These are phyloP conservation scores for Craterostigma plantagineum DNA, from an alignment of 257 asterid species.

Conservation along the genomic window DNA sequence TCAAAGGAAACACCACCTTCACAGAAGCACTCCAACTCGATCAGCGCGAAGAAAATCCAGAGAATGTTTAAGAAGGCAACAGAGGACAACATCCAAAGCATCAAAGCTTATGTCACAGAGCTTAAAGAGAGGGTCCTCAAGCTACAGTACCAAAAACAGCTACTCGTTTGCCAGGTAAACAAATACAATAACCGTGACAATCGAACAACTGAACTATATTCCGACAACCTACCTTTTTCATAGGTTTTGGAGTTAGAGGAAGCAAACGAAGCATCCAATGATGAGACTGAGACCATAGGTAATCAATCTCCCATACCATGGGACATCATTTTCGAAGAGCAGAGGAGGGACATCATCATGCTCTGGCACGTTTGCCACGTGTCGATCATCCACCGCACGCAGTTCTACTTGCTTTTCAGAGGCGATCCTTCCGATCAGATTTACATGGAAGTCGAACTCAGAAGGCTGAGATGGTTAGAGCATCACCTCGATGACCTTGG, in stretches of 20 bases:
- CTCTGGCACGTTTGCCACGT: constrained; percentile 95
- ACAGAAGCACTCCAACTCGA: constrained; percentile 42
- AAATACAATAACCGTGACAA: constrained; percentile 4
- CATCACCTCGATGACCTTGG: constrained; percentile 83
- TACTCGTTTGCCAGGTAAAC: constrained; percentile 83
- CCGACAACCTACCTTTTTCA: background rate
- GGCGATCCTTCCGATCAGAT: constrained; percentile 85
- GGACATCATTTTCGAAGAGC: constrained; percentile 56
- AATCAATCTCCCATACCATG: constrained; percentile 45
- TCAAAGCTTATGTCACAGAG: constrained; percentile 75
- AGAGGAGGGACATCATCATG: constrained; percentile 74
- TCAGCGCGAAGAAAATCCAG: constrained; percentile 74
- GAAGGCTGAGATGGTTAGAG: constrained; percentile 84
- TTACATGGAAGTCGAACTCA: constrained; percentile 82
- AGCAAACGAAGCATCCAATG: constrained; percentile 44
- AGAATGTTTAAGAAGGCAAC: constrained; percentile 83
- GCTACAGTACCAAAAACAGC: constrained; percentile 95
- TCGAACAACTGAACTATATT: too few species aligned
- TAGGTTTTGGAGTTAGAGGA: constrained; percentile 87
- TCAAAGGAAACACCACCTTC: constrained; percentile 26
- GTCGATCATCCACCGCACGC: constrained; percentile 78
- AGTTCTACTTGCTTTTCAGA: constrained; percentile 56
- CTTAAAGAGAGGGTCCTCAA: constrained; percentile 90
- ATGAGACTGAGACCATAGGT: constrained; percentile 24
- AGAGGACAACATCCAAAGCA: constrained; percentile 76